These are phyloP conservation scores for Eimeria sp. DNA, from an alignment of 169 alveolate genomes.

Conservation along the genomic window DNA sequence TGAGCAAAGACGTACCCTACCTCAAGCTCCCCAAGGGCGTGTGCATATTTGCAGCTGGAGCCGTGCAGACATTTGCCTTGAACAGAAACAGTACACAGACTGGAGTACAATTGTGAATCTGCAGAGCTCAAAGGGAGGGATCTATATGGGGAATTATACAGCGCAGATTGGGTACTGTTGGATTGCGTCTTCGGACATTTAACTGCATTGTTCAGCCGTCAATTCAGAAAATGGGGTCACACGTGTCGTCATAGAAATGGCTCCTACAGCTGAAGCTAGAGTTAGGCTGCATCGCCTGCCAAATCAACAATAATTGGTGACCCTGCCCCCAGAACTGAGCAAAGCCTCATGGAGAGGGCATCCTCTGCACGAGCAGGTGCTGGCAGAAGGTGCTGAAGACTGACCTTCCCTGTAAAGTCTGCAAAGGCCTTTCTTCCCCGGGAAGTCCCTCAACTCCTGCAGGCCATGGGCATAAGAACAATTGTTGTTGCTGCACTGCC, in stretches of 20 bases:
- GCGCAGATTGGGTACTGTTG: background rate
- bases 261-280: conserved; percentile 1
- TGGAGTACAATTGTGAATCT: background rate
- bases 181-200: background rate
- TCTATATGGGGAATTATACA: background rate
- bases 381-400: background rate
- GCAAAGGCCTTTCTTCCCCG: conserved; percentile 79
- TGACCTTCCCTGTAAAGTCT: conserved; percentile 72
- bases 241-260: background rate
- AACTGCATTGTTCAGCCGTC: background rate
- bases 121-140: background rate
- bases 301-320: background rate
- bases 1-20: conserved; percentile 75
- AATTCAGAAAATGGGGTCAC: background rate
- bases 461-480: conserved; percentile 84
- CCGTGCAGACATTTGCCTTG: conserved; percentile 66
- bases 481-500: conserved; percentile 63
- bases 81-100: conserved; percentile 7
- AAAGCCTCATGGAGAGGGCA: background rate
- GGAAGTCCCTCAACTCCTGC: conserved; percentile 83
- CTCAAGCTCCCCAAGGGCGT: conserved; percentile 69
- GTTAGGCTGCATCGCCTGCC: background rate
- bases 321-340: background rate
- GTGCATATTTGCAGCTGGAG: conserved; percentile 70
- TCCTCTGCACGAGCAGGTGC: background rate